Conservation (phyloP, 495 filamentous ascomycete species). For the Lasiosphaeriaceae sp. region DNA sequence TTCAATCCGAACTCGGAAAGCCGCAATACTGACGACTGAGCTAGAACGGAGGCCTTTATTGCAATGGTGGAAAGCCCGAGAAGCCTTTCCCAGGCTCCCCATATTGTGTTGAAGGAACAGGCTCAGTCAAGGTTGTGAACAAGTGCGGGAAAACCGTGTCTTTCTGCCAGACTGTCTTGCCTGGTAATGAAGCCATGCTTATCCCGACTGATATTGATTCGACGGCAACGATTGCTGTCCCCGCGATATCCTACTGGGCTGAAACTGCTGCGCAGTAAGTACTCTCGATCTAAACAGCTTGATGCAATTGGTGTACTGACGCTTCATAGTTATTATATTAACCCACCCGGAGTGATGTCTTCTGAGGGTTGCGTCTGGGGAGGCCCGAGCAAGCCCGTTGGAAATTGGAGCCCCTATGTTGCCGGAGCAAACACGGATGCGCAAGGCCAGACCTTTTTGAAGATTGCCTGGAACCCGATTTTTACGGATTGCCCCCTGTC, state of each 20-base stretch:
- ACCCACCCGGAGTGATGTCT: slow-evolving; percentile 61
- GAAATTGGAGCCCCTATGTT: slow-evolving; percentile 81
- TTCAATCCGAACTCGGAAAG: not conserved
- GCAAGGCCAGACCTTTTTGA: slow-evolving; percentile 65
- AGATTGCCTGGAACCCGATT: slow-evolving; percentile 79
- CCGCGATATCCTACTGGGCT: slow-evolving; percentile 67
- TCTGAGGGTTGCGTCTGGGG: slow-evolving; percentile 72
- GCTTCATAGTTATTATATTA: slow-evolving; percentile 65
- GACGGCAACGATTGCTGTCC: slow-evolving; percentile 62
- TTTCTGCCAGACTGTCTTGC: slow-evolving; percentile 80
- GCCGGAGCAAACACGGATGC: slow-evolving; percentile 69
- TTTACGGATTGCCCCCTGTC: slow-evolving; percentile 58
- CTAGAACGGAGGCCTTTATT: slow-evolving; percentile 75
- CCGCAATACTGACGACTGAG: slow-evolving; percentile 30
- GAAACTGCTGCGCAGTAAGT: slow-evolving; percentile 70
- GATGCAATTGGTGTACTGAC: slow-evolving; percentile 10
- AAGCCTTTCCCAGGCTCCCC: slow-evolving; percentile 68
- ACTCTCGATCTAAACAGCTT: not conserved
- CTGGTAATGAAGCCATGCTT: slow-evolving; percentile 85
- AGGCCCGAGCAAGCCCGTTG: slow-evolving; percentile 55
- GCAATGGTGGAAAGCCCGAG: slow-evolving; percentile 62
- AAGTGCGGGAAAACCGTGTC: slow-evolving; percentile 58
- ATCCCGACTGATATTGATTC: slow-evolving; percentile 66
- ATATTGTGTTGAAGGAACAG: slow-evolving; percentile 71
- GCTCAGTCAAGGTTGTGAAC: slow-evolving; percentile 60